Percentiles rank a stretch among this genome's conserved stretches.
These are phyloP conservation scores for Xylaria sp. DNA, from an alignment of 2,329 filamentous ascomycete species.

Conservation along the genomic window DNA sequence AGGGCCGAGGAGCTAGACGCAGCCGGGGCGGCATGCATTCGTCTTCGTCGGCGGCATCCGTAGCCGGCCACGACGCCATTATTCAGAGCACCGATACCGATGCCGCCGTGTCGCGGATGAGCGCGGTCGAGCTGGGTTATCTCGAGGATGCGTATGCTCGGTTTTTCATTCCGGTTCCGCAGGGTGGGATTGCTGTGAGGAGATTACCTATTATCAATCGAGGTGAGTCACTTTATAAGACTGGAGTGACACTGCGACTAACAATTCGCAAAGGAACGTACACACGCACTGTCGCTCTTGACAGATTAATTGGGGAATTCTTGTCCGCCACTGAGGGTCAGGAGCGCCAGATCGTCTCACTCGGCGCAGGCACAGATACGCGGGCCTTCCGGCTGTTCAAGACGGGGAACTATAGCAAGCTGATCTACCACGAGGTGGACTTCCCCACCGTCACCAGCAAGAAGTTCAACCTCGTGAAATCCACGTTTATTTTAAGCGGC, in stretches of 20 bases:
- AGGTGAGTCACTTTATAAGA: slow-evolving; percentile 48
- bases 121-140: slow-evolving; percentile 81
- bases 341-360: slow-evolving; percentile 74
- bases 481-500: slow-evolving; percentile 38
- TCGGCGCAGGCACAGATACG: slow-evolving; percentile 92
- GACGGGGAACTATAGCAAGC: slow-evolving; percentile 32
- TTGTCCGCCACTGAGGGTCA: slow-evolving; percentile 39
- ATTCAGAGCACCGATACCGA: slow-evolving; percentile 90
- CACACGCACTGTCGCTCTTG: slow-evolving; percentile 76
- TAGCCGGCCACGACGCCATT: slow-evolving; percentile 57
- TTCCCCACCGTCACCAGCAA: slow-evolving; percentile 67
- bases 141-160: slow-evolving; percentile 74
- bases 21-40: slow-evolving; percentile 20
- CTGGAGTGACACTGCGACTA: slow-evolving; percentile 23
- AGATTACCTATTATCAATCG: slow-evolving; percentile 90
- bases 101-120: slow-evolving; percentile 81
- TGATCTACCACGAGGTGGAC: slow-evolving; percentile 90
- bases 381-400: slow-evolving; percentile 71
- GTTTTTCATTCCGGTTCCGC: slow-evolving; percentile 53
- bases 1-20: slow-evolving; percentile 29
- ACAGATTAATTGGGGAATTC: slow-evolving; percentile 69
- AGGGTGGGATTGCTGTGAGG: slow-evolving; percentile 46
- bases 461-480: slow-evolving; percentile 55
- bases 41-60: slow-evolving; percentile 10
- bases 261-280: slow-evolving; percentile 66